A percentile compares a stretch with the other conserved stretches of the same genome.
Evolutionary conservation across 2,329 filamentous ascomycete genomes (phyloP).

Genomic region (Colletotrichum sp.): DNA sequence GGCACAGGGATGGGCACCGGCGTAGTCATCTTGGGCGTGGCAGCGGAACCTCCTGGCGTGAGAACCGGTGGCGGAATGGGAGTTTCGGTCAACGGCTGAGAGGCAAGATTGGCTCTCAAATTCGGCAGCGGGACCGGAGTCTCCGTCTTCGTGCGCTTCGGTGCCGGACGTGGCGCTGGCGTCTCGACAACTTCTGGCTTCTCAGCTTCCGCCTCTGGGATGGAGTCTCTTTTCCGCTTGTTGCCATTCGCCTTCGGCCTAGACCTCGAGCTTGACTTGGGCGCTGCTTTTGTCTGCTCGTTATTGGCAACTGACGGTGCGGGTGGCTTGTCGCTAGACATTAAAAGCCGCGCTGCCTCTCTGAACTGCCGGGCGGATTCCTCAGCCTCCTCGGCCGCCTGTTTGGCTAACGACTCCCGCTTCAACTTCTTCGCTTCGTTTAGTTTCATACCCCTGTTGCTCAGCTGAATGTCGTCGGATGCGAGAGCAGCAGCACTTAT

Average conservation of each 20-base stretch:
- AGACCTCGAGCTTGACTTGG: constrained; percentile 31
- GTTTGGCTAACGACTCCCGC: constrained; percentile 66
- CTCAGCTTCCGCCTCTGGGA: constrained; percentile 33
- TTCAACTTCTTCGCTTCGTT: constrained; percentile 81
- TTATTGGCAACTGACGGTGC: constrained; percentile 27
- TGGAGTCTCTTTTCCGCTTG: constrained; percentile 53
- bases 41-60: constrained; percentile 27
- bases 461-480: constrained; percentile 66
- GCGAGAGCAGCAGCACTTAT: constrained; percentile 62
- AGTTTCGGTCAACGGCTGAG: constrained; percentile 19
- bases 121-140: constrained; percentile 58
- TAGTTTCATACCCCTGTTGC: constrained; percentile 78
- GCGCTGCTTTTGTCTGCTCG: constrained; percentile 33
- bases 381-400: constrained; percentile 67
- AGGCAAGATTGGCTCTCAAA: constrained; percentile 34
- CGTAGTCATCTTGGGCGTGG: constrained; percentile 32
- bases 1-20: constrained; percentile 33
- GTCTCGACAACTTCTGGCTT: constrained; percentile 31
- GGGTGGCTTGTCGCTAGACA: constrained; percentile 32
- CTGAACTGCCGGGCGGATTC: constrained; percentile 60
- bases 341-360: constrained; percentile 51
- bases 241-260: constrained; percentile 28
- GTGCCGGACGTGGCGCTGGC: constrained; percentile 37
- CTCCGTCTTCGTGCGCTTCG: constrained; percentile 62
- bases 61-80: constrained; percentile 33